Base-by-base conservation (phyloP, 352 stramenopile species). In the Phytophthora melonis region DNA sequence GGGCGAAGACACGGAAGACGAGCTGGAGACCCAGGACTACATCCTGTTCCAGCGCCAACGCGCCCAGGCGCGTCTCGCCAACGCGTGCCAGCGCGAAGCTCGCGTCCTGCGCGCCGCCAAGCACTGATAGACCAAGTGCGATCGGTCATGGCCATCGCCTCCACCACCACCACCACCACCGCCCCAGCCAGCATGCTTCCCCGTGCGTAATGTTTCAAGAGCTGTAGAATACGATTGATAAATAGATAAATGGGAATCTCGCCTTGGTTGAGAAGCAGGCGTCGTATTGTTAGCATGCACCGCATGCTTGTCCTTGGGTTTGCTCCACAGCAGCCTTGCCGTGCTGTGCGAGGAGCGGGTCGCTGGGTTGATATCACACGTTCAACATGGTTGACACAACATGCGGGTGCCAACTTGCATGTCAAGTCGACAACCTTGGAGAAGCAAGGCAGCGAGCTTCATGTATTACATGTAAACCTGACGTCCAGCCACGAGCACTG, bases 21-120 rank as follows among this genome's bases (percentile, higher is more conserved):
- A 91, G 63, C 62, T 79, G 50, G 80, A 89, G 66, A 86, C 81
- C 21, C 75, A 82, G 52, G 79, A 84, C 43, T 90, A 79, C 79
- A 84, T 86, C 58, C 70, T 77, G 52, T 87, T 87, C 74, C 78
- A 90, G 81, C 83, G 83, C 58, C 79, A 79, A 79, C 81, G 83
- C 50, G 71, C 78, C 34, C 77, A 87, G 43, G 79, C 66, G 74
- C 82, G 80, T 47, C 73, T 90, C 43, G 75, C 70, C 47, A 80
- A 81, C 43, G 75, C 80, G 25, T 80, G 80, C n/a, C 76, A 78
- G 53, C 75, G 70, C 16, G 74, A 89, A 64, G 71, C 67, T 10
- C 74, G 63, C 58, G 52, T 75, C 13, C 27, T 68, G n/a, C 63
- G 45, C 55, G 43, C 67, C 30, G 11, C 75, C 25, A 74, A 82